A percentile compares a stretch with the other conserved stretches of the same genome.
Evolutionary conservation across 2,329 filamentous ascomycete species (phyloP).

Genomic region (Colletotrichum viniferum): DNA sequence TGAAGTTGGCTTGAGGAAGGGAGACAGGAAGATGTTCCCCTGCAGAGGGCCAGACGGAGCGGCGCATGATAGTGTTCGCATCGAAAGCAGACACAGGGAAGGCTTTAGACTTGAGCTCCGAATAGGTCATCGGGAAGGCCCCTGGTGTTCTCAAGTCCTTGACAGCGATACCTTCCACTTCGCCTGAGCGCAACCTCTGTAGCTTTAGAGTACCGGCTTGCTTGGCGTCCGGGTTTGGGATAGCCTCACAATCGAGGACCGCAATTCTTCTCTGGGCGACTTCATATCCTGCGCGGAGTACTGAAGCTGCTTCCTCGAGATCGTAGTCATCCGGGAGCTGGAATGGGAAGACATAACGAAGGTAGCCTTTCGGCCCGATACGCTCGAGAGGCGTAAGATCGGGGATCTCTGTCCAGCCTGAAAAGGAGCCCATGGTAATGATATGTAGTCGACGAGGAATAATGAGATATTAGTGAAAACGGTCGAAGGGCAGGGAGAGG

Average conservation of each 20-base stretch:
- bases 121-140: background rate
- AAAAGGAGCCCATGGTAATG: background rate
- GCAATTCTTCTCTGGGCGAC: constrained; percentile 31
- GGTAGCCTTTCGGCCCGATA: constrained; percentile 34
- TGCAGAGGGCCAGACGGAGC: background rate
- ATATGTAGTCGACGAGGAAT: background rate
- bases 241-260: constrained; percentile 31
- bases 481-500: background rate
- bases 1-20: background rate
- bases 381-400: constrained; percentile 32
- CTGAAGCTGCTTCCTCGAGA: constrained; percentile 25
- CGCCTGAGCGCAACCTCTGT: background rate
- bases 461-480: too few species aligned
- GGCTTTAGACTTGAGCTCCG: background rate
- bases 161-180: background rate
- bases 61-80: background rate
- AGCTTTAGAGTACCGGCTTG: background rate
- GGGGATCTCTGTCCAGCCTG: constrained; percentile 19
- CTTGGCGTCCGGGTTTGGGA: constrained; percentile 23
- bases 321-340: constrained; percentile 35
- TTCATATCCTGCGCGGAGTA: constrained; percentile 33
- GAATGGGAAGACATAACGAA: constrained; percentile 33
- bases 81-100: constrained; percentile 4
- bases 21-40: background rate
- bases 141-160: constrained; percentile 1